Conservation (phyloP, 371 early-diverging fungal species). For the Fennellomyces sp. region DNA sequence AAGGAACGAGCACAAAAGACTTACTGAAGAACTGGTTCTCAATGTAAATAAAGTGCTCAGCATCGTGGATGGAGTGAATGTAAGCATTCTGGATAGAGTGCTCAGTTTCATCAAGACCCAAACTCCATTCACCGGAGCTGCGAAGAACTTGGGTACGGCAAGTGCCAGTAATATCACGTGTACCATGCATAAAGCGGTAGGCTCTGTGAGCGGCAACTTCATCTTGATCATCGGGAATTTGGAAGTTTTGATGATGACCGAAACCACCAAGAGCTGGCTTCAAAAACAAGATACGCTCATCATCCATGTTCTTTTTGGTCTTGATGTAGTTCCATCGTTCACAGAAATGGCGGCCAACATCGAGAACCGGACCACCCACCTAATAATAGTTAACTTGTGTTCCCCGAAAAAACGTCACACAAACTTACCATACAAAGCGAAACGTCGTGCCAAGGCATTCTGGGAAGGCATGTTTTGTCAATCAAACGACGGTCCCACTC, state of each 20-base stretch:
- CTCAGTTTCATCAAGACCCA: slow-evolving; percentile 58
- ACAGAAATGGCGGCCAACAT: slow-evolving; percentile 89
- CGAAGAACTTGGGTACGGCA: slow-evolving; percentile 72
- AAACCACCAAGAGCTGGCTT: slow-evolving; percentile 50
- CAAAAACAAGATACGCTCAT: slow-evolving; percentile 37
- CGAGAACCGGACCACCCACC: slow-evolving; percentile 77
- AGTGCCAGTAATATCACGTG: slow-evolving; percentile 39
- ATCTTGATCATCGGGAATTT: slow-evolving; percentile 19
- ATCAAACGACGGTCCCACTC: slow-evolving; percentile 61
- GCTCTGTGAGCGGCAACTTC: slow-evolving; percentile 15
- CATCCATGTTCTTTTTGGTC: slow-evolving; percentile 43
- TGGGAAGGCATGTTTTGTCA: slow-evolving; percentile 65
- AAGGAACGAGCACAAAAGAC: no score
- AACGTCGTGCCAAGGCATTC: slow-evolving; percentile 98
- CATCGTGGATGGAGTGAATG: slow-evolving; percentile 65
- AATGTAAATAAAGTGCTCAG: slow-evolving; percentile 91
- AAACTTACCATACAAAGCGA: slow-evolving; percentile 66
- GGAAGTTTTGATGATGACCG: slow-evolving; percentile 34
- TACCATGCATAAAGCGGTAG: slow-evolving; percentile 33
- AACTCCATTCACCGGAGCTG: slow-evolving; percentile 73
- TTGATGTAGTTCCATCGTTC: slow-evolving; percentile 94
- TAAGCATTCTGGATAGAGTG: slow-evolving; percentile 88
- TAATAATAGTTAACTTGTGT: slow-evolving; percentile 7
- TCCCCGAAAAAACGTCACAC: background rate
- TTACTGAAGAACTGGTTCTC: slow-evolving; percentile 96